Percentiles rank a stretch among this genome's conserved stretches.
These are phyloP conservation scores for Capsicum chinense DNA, from an alignment of 257 asterid genomes.

Conservation along the genomic window DNA sequence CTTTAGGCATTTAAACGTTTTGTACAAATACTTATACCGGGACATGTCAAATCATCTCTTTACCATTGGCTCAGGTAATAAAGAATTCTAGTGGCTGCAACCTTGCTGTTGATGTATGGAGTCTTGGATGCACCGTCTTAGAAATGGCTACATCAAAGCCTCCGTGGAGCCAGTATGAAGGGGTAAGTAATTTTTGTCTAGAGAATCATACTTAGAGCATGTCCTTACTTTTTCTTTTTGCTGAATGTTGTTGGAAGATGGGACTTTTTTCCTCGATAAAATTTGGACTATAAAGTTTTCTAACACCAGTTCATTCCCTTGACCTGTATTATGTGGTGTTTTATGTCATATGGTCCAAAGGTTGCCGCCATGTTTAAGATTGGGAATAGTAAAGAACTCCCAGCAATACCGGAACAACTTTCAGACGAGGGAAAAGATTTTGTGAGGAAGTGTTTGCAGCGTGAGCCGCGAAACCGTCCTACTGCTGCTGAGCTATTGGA, in stretches of 20 bases:
- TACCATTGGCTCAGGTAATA: slow-evolving; percentile 54
- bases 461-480: slow-evolving; percentile 85
- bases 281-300: slow-evolving; percentile 8
- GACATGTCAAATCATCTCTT: slow-evolving; percentile 25
- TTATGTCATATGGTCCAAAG: slow-evolving; percentile 45
- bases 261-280: neutral
- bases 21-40: slow-evolving; percentile 4
- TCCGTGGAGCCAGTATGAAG: slow-evolving; percentile 99
- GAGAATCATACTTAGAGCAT: slow-evolving; percentile 5
- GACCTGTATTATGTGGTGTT: slow-evolving; percentile 31
- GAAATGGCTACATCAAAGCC: slow-evolving; percentile 99
- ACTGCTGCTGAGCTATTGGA: slow-evolving; percentile 69
- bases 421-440: slow-evolving; percentile 78
- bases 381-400: slow-evolving; percentile 92
- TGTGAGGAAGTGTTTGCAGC: slow-evolving; percentile 80
- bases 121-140: slow-evolving; percentile 98
- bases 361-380: slow-evolving; percentile 98
- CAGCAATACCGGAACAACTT: slow-evolving; percentile 82
- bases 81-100: slow-evolving; percentile 85
- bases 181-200: slow-evolving; percentile 58
- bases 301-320: slow-evolving; percentile 23
- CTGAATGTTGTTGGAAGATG: slow-evolving; percentile 23
- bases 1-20: slow-evolving; percentile 23
- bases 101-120: slow-evolving; percentile 99
- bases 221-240: neutral